Conservation (phyloP, 805 yeast genomes). For the Metschnikowia gelsemii region DNA sequence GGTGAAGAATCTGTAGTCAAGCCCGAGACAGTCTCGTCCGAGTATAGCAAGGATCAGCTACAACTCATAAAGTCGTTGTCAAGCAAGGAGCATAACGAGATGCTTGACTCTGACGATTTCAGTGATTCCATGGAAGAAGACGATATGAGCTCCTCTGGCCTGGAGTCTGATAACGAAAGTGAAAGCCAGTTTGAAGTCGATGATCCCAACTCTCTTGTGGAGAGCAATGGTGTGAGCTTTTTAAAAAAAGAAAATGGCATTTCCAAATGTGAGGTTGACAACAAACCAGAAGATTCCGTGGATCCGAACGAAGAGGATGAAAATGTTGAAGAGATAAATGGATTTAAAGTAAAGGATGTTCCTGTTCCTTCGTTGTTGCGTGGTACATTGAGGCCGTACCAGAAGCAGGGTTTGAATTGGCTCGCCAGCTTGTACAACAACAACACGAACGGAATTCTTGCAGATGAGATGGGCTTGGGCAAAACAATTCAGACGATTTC, state of each 20-base stretch:
- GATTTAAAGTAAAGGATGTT: constrained; percentile 55
- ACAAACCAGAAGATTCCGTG: constrained; percentile 7
- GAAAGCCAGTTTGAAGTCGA: constrained; percentile 6
- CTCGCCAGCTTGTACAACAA: constrained; percentile 89
- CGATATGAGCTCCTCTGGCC: constrained; percentile 11
- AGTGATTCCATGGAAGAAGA: constrained; percentile 22
- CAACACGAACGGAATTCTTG: constrained; percentile 92
- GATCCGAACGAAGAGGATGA: constrained; percentile 14
- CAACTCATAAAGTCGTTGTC: constrained; percentile 25
- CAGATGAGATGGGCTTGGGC: constrained; percentile 99
- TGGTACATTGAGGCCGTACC: constrained; percentile 86
- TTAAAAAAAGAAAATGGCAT: constrained; percentile 4
- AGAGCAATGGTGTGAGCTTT: constrained; percentile 4
- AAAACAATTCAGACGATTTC: constrained; percentile 96
- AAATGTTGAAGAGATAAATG: constrained; percentile 38
- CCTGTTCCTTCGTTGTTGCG: constrained; percentile 73
- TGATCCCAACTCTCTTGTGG: background rate
- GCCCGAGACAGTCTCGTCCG: constrained; percentile 12
- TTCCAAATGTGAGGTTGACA: background rate
- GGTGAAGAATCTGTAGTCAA: constrained; percentile 18
- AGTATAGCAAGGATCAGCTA: constrained; percentile 37
- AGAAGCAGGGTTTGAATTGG: constrained; percentile 97
- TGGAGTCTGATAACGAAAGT: constrained; percentile 15
- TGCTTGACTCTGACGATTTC: constrained; percentile 22
- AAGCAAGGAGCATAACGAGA: constrained; percentile 17